Evolutionary conservation across 176 grass and related monocot species (phyloP).

Genomic region (Microstegium vimineum): DNA sequence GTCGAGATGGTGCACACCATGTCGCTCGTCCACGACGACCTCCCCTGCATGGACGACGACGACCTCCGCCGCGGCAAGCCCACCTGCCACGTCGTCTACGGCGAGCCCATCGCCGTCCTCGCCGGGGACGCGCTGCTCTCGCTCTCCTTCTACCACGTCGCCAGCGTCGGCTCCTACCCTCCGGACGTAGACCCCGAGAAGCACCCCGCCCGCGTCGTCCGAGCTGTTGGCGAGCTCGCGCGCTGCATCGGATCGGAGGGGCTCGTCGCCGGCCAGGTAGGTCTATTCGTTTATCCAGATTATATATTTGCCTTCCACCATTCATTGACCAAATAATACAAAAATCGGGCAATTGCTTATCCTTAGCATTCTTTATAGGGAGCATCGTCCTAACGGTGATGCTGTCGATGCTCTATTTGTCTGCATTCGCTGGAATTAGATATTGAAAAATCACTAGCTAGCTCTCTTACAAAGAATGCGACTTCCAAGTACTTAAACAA

Average conservation of each 20-base stretch:
- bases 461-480: neutral
- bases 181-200: slow-evolving; percentile 38
- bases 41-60: slow-evolving; percentile 90
- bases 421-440: neutral
- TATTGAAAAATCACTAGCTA: neutral
- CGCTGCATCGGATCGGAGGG: slow-evolving; percentile 66
- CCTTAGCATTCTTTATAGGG: neutral
- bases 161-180: slow-evolving; percentile 47
- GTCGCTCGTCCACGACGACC: slow-evolving; percentile 82
- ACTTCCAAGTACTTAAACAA: neutral
- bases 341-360: slow-evolving; percentile 12
- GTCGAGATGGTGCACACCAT: slow-evolving; percentile 91
- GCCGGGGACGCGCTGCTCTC: slow-evolving; percentile 67
- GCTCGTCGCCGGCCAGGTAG: slow-evolving; percentile 78
- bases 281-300: slow-evolving; percentile 10
- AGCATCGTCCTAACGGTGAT: neutral
- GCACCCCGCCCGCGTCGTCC: slow-evolving; percentile 61
- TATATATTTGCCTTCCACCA: slow-evolving; percentile 24
- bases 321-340: neutral
- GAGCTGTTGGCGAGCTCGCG: slow-evolving; percentile 62
- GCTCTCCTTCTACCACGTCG: slow-evolving; percentile 55
- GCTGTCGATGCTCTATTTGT: slow-evolving; percentile 3
- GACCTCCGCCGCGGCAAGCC: slow-evolving; percentile 66
- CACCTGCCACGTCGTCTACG: slow-evolving; percentile 65
- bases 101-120: slow-evolving; percentile 76